These are phyloP conservation scores for Senna siamea DNA, from an alignment of 306 rosid genomes.

Conservation along the genomic window DNA sequence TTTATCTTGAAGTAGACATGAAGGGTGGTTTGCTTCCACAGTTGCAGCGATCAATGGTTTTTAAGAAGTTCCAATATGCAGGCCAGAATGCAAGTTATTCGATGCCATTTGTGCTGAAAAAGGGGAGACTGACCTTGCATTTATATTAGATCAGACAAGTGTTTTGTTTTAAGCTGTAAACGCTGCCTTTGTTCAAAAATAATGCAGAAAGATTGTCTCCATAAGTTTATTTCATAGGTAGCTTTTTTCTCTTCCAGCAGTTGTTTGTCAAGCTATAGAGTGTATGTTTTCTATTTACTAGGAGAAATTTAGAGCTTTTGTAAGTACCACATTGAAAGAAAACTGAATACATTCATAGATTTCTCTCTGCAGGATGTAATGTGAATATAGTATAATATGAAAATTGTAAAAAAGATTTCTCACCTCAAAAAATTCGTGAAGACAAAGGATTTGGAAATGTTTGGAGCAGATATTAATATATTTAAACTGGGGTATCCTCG, in stretches of 20 bases:
- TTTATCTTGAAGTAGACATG: constrained; percentile 33
- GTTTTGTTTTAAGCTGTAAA: constrained; percentile 45
- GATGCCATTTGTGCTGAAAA: constrained; percentile 41
- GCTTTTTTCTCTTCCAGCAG: constrained; percentile 4
- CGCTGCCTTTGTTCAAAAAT: constrained; percentile 44
- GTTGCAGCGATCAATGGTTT: constrained; percentile 37
- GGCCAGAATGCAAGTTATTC: constrained; percentile 40
- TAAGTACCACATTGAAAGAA: constrained; percentile 22
- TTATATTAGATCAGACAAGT: constrained; percentile 39
- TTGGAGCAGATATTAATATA: not conserved
- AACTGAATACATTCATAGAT: not conserved
- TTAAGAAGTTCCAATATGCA: constrained; percentile 33
- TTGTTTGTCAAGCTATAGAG: constrained; percentile 39
- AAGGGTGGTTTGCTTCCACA: constrained; percentile 26
- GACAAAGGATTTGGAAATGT: constrained; percentile 13
- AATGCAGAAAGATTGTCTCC: constrained; percentile 48
- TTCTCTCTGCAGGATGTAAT: constrained; percentile 20
- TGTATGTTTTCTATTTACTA: constrained; percentile 19
- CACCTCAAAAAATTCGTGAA: constrained; percentile 2
- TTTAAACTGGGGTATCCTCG: not conserved
- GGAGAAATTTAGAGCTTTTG: constrained; percentile 39
- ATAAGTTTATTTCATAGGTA: constrained; percentile 39
- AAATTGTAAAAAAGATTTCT: not conserved
- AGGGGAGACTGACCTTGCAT: constrained; percentile 34
- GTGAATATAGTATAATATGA: constrained; percentile 13